These are phyloP conservation scores for Ophiostoma montium DNA, from an alignment of 2,329 filamentous ascomycete species.

Conservation along the genomic window DNA sequence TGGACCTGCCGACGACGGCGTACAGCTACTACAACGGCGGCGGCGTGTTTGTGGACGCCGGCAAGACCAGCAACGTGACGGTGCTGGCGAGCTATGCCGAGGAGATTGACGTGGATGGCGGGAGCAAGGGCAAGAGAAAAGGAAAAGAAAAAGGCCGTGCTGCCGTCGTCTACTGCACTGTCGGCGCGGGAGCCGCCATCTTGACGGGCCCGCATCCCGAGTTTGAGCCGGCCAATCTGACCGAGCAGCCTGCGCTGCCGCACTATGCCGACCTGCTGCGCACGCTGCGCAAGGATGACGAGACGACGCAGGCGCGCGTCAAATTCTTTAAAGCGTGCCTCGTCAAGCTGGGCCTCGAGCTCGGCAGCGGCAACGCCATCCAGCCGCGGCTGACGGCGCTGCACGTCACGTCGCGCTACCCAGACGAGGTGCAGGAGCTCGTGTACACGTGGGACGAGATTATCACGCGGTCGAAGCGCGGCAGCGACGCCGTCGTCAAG, in stretches of 20 bases:
- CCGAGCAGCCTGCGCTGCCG: constrained; percentile 49
- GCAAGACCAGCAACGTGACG: constrained; percentile 50
- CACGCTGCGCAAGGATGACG: constrained; percentile 53
- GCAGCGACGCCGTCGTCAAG: constrained; percentile 57
- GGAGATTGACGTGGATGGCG: constrained; percentile 60
- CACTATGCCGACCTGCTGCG: constrained; percentile 59
- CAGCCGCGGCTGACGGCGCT: constrained; percentile 68
- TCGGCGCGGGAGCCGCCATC: constrained; percentile 66
- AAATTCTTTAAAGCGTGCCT: constrained; percentile 70
- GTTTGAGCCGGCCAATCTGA: constrained; percentile 73
- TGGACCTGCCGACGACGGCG: constrained; percentile 45
- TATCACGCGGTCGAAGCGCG: constrained; percentile 42
- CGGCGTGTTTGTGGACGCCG: constrained; percentile 76
- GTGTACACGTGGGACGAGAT: constrained; percentile 53
- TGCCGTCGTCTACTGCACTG: constrained; percentile 68
- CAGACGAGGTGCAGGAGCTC: constrained; percentile 41
- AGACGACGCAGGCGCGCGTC: constrained; percentile 38
- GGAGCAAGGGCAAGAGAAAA: constrained; percentile 26
- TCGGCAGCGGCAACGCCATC: constrained; percentile 51
- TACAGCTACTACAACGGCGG: constrained; percentile 87
- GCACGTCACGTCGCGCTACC: constrained; percentile 60
- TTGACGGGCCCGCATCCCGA: constrained; percentile 88
- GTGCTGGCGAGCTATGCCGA: constrained; percentile 70
- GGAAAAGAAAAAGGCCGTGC: constrained; percentile 37
- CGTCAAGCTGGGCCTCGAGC: constrained; percentile 64